These are phyloP conservation scores for Eucalyptus pauciflora DNA, from an alignment of 345 rosid genomes.

Conservation along the genomic window DNA sequence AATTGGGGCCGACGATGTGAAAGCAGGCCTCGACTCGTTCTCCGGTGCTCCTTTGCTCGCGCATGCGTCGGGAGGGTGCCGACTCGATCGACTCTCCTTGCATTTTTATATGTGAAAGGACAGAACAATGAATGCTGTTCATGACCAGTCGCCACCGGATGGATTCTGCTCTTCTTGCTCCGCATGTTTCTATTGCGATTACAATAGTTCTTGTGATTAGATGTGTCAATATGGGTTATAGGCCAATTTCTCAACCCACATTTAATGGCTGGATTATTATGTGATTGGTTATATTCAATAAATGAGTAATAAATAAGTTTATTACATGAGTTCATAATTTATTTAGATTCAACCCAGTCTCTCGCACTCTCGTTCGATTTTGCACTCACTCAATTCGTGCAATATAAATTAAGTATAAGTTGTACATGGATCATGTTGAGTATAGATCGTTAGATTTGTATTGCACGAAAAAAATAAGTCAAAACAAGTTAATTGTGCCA, in stretches of 20 bases:
- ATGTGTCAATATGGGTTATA: no score
- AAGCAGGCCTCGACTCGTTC: background rate
- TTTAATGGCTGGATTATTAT: no score
- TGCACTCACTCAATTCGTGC: no score
- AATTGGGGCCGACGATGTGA: background rate
- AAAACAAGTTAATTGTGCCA: fast-evolving
- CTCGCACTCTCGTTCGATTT: fast-evolving
- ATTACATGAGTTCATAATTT: no score
- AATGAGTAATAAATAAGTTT: no score
- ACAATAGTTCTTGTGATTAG: no score
- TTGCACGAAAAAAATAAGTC: fast-evolving
- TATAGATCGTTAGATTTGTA: background rate
- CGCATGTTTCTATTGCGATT: background rate
- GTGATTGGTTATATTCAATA: no score
- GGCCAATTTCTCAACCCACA: no score
- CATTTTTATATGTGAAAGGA: background rate
- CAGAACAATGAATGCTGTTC: background rate
- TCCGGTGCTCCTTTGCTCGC: background rate
- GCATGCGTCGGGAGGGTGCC: no score
- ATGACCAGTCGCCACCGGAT: background rate
- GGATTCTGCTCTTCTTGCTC: no score
- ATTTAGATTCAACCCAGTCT: fast-evolving
- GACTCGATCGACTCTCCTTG: background rate
- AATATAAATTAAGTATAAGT: no score
- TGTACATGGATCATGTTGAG: no score